Conservation (phyloP, 352 stramenopile genomes). For the Pythium apleroticum region DNA sequence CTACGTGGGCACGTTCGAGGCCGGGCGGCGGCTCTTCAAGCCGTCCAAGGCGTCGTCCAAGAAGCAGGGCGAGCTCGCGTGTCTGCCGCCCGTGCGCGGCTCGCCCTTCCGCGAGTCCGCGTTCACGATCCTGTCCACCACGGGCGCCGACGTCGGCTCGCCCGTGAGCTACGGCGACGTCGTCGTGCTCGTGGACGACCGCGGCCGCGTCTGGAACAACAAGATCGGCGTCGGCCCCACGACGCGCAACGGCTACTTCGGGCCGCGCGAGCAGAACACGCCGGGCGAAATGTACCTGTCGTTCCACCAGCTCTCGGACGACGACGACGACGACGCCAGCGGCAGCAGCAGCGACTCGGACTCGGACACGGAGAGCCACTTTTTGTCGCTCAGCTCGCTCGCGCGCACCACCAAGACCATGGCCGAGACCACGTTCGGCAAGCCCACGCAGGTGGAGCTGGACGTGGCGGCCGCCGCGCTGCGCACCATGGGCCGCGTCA, state of each 20-base stretch:
- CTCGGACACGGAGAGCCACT: conserved; percentile 60
- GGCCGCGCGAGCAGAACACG: conserved; percentile 63
- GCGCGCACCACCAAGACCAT: conserved; percentile 49
- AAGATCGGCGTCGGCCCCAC: conserved; percentile 77
- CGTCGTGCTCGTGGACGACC: conserved; percentile 73
- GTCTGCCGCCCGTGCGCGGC: conserved; percentile 51
- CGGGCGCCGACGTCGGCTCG: conserved; percentile 46
- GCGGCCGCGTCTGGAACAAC: conserved; percentile 81
- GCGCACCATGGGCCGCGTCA: conserved; percentile 58
- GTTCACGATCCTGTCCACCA: conserved; percentile 72
- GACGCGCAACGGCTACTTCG: conserved; percentile 80
- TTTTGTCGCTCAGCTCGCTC: conserved; percentile 65
- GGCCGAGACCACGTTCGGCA: conserved; percentile 69
- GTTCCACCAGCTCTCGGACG: conserved; percentile 61
- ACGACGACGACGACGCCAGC: conserved; percentile 27
- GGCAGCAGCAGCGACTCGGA: conserved; percentile 54
- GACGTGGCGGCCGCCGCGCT: conserved; percentile 51
- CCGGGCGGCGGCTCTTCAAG: conserved; percentile 51
- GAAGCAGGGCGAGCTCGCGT: conserved; percentile 56
- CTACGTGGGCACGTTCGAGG: conserved; percentile 75
- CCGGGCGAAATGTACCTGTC: conserved; percentile 81
- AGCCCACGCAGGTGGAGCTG: conserved; percentile 52
- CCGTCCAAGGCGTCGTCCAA: conserved; percentile 61
- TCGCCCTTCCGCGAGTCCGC: conserved; percentile 50
- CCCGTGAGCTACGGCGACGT: conserved; percentile 82